A percentile compares a stretch with the other conserved stretches of the same genome.
phyloP scores from a whole-genome alignment of 148 eudicot species.

The Tetragonia tetragonoides region DNA sequence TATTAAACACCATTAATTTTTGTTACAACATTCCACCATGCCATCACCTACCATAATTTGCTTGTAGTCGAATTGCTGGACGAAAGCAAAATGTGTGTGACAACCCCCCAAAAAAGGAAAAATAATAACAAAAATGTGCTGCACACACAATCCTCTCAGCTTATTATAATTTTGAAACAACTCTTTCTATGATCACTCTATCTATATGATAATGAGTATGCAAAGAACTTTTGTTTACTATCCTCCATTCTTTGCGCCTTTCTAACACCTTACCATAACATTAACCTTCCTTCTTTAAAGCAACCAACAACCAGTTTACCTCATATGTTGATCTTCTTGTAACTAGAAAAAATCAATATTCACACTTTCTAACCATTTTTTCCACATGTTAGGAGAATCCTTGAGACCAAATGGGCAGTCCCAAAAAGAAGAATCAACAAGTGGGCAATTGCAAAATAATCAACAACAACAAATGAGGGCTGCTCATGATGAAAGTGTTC shows the following conservation, averaged over 20 bases:
- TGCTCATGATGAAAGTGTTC: not conserved
- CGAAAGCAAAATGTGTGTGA: slow-evolving; percentile 28
- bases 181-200: not conserved
- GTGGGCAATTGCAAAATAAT: slow-evolving; percentile 16
- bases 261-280: not conserved
- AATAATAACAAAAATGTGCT: not conserved
- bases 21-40: not conserved
- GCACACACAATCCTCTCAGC: not conserved
- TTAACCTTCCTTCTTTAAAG: not conserved
- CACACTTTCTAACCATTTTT: not conserved
- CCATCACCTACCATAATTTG: slow-evolving; percentile 14
- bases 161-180: not conserved
- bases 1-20: not conserved
- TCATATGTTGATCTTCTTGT: not conserved
- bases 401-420: slow-evolving; percentile 12
- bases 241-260: not conserved
- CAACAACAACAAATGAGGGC: slow-evolving; percentile 16
- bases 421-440: slow-evolving; percentile 20
- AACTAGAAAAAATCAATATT: not conserved
- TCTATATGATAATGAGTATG: not conserved
- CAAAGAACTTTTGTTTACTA: not conserved
- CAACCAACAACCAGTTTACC: not conserved
- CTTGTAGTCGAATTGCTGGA: slow-evolving; percentile 12
- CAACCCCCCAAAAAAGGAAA: slow-evolving; percentile 5
- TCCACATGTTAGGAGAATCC: slow-evolving; percentile 19